Evolutionary conservation across 2,329 filamentous ascomycete species (phyloP).

Genomic region (Geoglossum cookeanum): DNA sequence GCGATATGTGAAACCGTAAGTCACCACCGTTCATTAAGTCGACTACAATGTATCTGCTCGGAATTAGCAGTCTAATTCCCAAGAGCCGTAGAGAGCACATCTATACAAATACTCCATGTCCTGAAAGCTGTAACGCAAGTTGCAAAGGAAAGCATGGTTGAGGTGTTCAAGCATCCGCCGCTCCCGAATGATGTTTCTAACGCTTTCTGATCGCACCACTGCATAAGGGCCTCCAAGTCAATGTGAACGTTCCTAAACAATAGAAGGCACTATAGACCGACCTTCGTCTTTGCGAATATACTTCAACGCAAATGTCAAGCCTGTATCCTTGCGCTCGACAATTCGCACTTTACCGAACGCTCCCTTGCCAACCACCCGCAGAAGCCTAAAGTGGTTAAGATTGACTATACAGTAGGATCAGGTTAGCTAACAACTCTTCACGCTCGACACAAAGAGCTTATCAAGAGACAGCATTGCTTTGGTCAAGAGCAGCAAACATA

Average conservation of each 20-base stretch:
- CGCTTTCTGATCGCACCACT: slow-evolving; percentile 96
- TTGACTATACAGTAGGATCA: slow-evolving; percentile 43
- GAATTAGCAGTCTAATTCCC: background rate
- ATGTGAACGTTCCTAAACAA: background rate
- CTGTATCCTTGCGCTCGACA: slow-evolving; percentile 91
- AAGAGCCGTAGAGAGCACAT: slow-evolving; percentile 1
- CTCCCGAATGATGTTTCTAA: slow-evolving; percentile 95
- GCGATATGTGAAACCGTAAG: slow-evolving; percentile 88
- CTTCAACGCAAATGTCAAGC: slow-evolving; percentile 85
- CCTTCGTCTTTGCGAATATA: slow-evolving; percentile 99
- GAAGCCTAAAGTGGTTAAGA: slow-evolving; percentile 87
- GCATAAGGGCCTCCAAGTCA: slow-evolving; percentile 11
- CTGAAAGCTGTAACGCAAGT: slow-evolving; percentile 96
- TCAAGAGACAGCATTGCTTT: background rate
- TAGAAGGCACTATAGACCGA: slow-evolving; percentile 24
- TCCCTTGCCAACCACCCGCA: slow-evolving; percentile 90
- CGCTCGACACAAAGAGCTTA: background rate
- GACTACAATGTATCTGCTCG: slow-evolving; percentile 63
- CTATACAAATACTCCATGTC: slow-evolving; percentile 95
- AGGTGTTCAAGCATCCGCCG: slow-evolving; percentile 94
- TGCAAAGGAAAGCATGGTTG: slow-evolving; percentile 95
- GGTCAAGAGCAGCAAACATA: background rate
- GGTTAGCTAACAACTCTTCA: slow-evolving; percentile 11
- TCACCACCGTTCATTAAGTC: slow-evolving; percentile 97
- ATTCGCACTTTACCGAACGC: slow-evolving; percentile 98